Evolutionary conservation across 1,284 basidiomycete species (phyloP), one percentile per base, ranked within the genome.

Genomic region (Cutaneotrichosporon sp.): DNA sequence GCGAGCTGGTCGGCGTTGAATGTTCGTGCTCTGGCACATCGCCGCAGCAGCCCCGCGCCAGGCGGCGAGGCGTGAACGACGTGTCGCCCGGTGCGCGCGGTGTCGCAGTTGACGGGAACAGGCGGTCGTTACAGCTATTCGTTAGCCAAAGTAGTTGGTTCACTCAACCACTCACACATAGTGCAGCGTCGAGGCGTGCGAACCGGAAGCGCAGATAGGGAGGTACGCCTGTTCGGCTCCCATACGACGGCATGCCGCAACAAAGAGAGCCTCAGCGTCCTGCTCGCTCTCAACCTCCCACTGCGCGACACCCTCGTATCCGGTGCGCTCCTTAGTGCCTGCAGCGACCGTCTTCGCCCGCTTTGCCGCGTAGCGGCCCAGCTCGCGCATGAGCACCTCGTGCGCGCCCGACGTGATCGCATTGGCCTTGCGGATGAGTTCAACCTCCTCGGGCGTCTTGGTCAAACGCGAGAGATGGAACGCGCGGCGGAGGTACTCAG

Each of bases 251-350:
- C 90, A 93, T 4, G 84, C 85, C 2, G 90, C 88, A 4, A 90
- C 87, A 60, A 94, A 96, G 5, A 92, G 79, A 0, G 90, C 91
- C 68, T 93, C 90, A 0, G 88, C 91, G 69, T 92, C 90, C 0
- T 83, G 85, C 74, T 96, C 91, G 64, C 86, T 88, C 76, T 88
- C 83, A 17, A 93, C 88, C 46, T 89, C 77, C 87, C 90, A 93
- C 65, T 89, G 84, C 2, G 83, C 83, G 5, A 90, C 71, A 5
- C 81, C 75, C 1, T 84, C 85, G 22, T 80, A 75, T 11, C 78
- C 79, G 0, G 76, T 79, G 77, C 22, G 79, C 77, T 5, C 75
- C 79, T 20, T 77, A 72, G 71, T 35, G 4, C 44, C 46, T 12
- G 37, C 14, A 0, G 34, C 52, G 22, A 46, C 50, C 20, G 58